Conservation (phyloP, 2,329 filamentous ascomycete species). For the Tolypocladium ophioglossoides region DNA sequence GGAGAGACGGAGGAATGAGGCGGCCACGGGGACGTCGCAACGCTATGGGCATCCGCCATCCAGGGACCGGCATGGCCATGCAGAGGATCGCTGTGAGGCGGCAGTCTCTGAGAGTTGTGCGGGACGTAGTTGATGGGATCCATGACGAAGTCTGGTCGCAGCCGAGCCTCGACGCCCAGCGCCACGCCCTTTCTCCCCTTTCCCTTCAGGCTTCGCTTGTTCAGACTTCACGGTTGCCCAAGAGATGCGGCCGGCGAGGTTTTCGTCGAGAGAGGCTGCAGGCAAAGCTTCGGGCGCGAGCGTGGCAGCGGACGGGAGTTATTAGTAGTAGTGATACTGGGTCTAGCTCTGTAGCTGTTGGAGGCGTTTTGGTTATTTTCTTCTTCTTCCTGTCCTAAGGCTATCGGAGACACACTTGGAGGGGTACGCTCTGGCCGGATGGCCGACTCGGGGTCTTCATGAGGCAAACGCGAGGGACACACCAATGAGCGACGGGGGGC, state of each 20-base stretch:
- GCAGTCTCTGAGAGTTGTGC: conserved; percentile 10
- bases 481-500: not conserved
- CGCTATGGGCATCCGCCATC: not conserved
- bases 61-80: conserved; percentile 4
- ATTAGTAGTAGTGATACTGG: not conserved
- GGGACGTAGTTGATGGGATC: conserved; percentile 22
- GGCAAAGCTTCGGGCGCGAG: not conserved
- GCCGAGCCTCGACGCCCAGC: not conserved
- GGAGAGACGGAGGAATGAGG: conserved; percentile 3
- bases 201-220: not conserved
- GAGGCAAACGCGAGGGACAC: not conserved
- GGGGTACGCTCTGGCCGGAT: not conserved
- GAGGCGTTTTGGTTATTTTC: not conserved
- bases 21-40: not conserved
- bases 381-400: not conserved
- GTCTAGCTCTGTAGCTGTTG: not conserved
- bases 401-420: not conserved
- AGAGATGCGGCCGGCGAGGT: not conserved
- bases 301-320: not conserved
- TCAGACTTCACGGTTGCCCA: not conserved
- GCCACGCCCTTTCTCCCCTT: not conserved
- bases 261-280: not conserved
- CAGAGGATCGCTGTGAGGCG: conserved; percentile 1
- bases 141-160: conserved; percentile 7
- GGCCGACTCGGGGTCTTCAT: not conserved